Conservation (phyloP, 208 protist genomes). For the Wallacemonas collosoma region DNA sequence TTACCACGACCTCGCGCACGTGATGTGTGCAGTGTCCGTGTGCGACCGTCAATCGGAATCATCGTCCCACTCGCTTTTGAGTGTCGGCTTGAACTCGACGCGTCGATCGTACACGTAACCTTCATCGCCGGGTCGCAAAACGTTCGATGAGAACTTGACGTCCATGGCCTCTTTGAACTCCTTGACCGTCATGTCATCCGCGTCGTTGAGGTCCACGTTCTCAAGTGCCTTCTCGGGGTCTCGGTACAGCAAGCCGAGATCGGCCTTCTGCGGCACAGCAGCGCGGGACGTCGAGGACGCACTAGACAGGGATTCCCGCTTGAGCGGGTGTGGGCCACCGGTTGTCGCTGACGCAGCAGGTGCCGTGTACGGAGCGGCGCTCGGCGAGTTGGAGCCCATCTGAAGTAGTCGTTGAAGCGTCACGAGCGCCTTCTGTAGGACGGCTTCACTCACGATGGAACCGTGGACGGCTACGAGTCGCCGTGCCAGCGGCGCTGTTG, state of each 20-base stretch:
- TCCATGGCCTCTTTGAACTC: slow-evolving; percentile 92
- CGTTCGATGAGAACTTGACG: slow-evolving; percentile 69
- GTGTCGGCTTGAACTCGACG: slow-evolving; percentile 64
- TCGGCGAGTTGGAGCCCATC: background rate
- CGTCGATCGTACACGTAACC: slow-evolving; percentile 90
- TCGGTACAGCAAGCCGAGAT: slow-evolving; percentile 87
- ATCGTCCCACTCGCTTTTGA: slow-evolving; percentile 90
- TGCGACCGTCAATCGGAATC: slow-evolving; percentile 26
- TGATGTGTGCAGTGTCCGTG: too few relatives aligned
- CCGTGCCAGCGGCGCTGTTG: slow-evolving; percentile 50
- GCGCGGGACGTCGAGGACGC: background rate
- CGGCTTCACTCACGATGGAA: slow-evolving; percentile 52
- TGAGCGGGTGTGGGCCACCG: background rate
- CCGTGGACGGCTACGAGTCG: slow-evolving; percentile 63
- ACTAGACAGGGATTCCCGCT: background rate
- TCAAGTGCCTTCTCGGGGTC: slow-evolving; percentile 82
- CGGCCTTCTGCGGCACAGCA: slow-evolving; percentile 63
- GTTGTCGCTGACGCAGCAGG: background rate
- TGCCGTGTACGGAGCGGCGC: slow-evolving; percentile 1
- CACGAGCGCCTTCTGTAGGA: slow-evolving; percentile 60
- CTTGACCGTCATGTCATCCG: slow-evolving; percentile 83
- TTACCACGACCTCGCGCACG: too few relatives aligned
- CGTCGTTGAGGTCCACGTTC: slow-evolving; percentile 90
- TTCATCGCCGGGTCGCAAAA: slow-evolving; percentile 74
- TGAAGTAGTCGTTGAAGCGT: slow-evolving; percentile 61